Evolutionary conservation across 2,329 filamentous ascomycete genomes (phyloP).

Genomic region (Coleophoma eucalyptorum): DNA sequence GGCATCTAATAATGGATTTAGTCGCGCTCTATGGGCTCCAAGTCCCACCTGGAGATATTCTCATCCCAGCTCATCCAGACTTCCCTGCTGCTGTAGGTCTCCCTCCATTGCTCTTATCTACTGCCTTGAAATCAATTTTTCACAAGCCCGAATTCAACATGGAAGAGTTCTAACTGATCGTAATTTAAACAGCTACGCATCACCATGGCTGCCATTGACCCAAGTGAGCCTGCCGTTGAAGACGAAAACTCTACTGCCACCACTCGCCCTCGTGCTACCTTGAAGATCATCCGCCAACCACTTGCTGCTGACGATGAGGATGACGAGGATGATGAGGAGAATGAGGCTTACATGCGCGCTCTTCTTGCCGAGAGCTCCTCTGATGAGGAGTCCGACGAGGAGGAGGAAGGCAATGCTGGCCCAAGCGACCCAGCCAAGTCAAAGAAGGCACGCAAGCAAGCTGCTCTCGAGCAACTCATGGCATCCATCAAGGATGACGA

Average conservation of each 20-base stretch:
- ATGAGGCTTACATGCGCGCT: constrained; percentile 60
- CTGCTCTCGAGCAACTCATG: constrained; percentile 73
- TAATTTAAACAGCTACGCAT: constrained; percentile 71
- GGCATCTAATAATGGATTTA: constrained; percentile 29
- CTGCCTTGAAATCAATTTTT: background rate
- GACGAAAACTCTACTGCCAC: constrained; percentile 60
- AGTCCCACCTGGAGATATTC: constrained; percentile 79
- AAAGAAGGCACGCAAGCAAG: constrained; percentile 79
- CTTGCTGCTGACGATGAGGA: constrained; percentile 53
- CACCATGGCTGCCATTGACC: constrained; percentile 98
- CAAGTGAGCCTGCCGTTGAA: constrained; percentile 68
- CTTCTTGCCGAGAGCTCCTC: constrained; percentile 43
- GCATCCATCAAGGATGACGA: constrained; percentile 56
- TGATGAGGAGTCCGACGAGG: constrained; percentile 51
- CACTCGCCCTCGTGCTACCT: constrained; percentile 70
- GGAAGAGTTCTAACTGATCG: constrained; percentile 9
- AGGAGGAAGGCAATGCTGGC: constrained; percentile 75
- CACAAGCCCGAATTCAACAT: background rate
- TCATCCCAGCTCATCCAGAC: constrained; percentile 75
- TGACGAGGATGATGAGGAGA: constrained; percentile 62
- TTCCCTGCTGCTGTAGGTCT: constrained; percentile 78
- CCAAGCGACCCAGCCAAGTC: constrained; percentile 88
- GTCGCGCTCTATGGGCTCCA: constrained; percentile 90
- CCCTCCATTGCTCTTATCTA: background rate
- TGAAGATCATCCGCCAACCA: constrained; percentile 83